These are phyloP conservation scores for Lojkania enalia DNA, from an alignment of 2,329 filamentous ascomycete genomes.

Conservation along the genomic window DNA sequence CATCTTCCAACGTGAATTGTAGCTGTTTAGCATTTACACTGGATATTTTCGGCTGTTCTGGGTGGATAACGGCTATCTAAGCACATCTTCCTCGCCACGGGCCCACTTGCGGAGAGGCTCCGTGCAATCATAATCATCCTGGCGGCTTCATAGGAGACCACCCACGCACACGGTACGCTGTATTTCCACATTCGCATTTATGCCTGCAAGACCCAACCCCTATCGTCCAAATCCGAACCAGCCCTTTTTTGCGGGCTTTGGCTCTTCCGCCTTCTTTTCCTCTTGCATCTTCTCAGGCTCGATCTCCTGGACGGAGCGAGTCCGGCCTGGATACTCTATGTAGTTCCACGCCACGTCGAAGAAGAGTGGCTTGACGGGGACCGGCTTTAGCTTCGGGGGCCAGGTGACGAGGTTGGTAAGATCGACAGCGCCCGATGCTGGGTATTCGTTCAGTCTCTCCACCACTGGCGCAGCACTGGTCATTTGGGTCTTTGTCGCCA, in stretches of 20 bases:
- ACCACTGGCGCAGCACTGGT: constrained; percentile 64
- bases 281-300: constrained; percentile 23
- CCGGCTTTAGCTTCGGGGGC: constrained; percentile 77
- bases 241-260: constrained; percentile 52
- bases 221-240: constrained; percentile 57
- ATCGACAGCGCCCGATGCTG: constrained; percentile 66
- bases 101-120: neutral
- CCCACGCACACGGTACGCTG: neutral
- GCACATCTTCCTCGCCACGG: neutral
- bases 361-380: constrained; percentile 94
- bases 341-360: constrained; percentile 98
- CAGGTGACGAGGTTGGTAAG: constrained; percentile 82
- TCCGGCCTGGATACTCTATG: constrained; percentile 80
- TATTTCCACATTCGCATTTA: neutral
- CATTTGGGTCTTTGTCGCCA: constrained; percentile 51
- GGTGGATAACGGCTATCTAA: neutral
- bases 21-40: no score
- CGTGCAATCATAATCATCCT: constrained; percentile 1
- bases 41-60: neutral
- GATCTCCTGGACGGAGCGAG: constrained; percentile 24
- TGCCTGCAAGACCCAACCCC: constrained; percentile 11
- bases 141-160: constrained; percentile 6
- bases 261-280: constrained; percentile 30
- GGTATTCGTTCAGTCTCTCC: constrained; percentile 76
- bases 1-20: no score